Evolutionary conservation across 202 grass and related monocot genomes (phyloP).

Genomic region (Schoenoplectus triqueter): DNA sequence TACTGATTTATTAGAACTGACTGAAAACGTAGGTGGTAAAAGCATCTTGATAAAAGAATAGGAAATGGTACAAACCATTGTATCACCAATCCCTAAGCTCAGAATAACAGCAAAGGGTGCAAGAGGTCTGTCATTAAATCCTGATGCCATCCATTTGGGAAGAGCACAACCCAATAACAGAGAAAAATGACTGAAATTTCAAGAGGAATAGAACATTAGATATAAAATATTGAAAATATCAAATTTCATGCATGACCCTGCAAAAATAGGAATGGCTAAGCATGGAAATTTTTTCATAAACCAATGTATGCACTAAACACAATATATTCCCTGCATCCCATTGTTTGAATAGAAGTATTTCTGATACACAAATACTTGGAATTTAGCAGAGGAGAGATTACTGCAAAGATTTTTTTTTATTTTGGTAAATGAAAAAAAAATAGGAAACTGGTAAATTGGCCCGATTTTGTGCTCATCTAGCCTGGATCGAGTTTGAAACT

Average conservation of each 20-base stretch:
- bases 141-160: conserved; percentile 98
- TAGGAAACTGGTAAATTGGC: too few species aligned
- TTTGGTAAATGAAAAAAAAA: too few species aligned
- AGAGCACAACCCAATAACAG: conserved; percentile 92
- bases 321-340: neutral
- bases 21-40: neutral
- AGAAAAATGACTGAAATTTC: conserved; percentile 81
- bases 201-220: conserved; percentile 26
- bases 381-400: conserved; percentile 3
- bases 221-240: neutral
- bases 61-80: conserved; percentile 61
- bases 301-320: neutral
- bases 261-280: neutral
- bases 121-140: conserved; percentile 82
- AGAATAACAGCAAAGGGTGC: conserved; percentile 96
- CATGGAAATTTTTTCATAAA: neutral
- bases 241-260: conserved; percentile 13
- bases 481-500: too few species aligned
- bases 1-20: neutral
- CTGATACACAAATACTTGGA: neutral
- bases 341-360: neutral
- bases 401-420: neutral
- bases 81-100: conserved; percentile 98
- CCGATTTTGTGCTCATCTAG: too few species aligned
- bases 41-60: conserved; percentile 24